Evolutionary conservation across 2,329 filamentous ascomycete species (phyloP), one percentile per base, ranked within the genome.

Genomic region (Microsporum canis): DNA sequence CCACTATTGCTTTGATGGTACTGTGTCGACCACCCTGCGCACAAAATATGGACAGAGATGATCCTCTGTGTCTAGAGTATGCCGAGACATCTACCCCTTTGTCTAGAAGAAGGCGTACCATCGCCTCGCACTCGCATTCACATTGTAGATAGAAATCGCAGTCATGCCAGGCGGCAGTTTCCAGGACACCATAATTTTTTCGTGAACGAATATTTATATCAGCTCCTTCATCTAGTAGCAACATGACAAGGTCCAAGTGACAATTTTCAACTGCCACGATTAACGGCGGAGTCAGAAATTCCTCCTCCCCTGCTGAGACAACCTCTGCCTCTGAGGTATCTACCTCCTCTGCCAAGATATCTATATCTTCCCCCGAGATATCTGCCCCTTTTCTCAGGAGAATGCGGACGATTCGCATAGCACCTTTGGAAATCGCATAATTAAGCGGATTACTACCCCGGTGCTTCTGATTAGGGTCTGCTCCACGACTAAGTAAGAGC

Each of bases 71-170:
- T 23, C 23, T 12, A 33, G 47, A 41, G 45, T 7, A 43, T 27
- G 43, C 33, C 29, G 47, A 43, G 31, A 56, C 41, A 39, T 43
- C 17, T 56, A 41, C 47, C 12, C 59, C 59, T 39, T 17, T 60
- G 5, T 56, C 59, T 31, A 60, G 34, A 55, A 55, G 59, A 31
- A 60, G 41, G 31, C 47, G 59, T 33, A 60, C 3, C 2, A 60
- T 39, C 33, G 49, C 17, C 43, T 60, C 59, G 8, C 36, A 17
- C 17, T 41, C n/a, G 39, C 14, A 41, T 10, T 41, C 8, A 1
- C 17, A 23, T 49, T 49, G 2, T 43, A 43, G 2, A 43, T 2
- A 43, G 39, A 43, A 7, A 7, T 1, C 41, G 14, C 41, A 23
- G n/a, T 49, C 3, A 29, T 23, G 23, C 45, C n/a, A 49, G 45